Base-by-base conservation (phyloP, 345 rosid genomes). In the Reutealis trisperma region DNA sequence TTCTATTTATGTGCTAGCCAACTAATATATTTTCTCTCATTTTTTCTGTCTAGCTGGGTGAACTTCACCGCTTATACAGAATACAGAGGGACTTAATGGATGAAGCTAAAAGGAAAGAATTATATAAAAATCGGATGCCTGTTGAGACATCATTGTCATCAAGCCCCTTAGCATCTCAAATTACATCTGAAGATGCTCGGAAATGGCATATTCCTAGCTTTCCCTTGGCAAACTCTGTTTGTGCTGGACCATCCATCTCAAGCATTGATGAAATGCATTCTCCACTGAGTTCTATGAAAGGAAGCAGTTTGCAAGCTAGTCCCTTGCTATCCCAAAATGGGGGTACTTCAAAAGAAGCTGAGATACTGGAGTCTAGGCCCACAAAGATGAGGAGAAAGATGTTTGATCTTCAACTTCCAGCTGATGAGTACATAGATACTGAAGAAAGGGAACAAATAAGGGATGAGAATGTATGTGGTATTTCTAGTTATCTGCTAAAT, bases 321-420 rank as follows among this genome's bases (percentile, higher is more conserved):
- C 84, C 84, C 21, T 86, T 82, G 84, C 85, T 85, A 63, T 84
- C 82, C 34, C 89, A 80, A 74, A 91, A 88, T 65, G 94, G 89
- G 18, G 76, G 71, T 77, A 70, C 84, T 74, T 86, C 87, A 64
- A 92, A 89, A 85, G 88, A 82, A 19, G 63, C 78, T 55, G 92
- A 93, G 74, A 84, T 89, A 70, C 60, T 89, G 41, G 92, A 89
- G 73, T 86, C 89, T 73, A 88, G 97, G 80, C 96, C 99, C 37
- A 60, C 86, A 44, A 93, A 92, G 80, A 87, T 88, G 76, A 80
- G 97, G 85, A 92, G 90, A 84, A 90, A 77, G 81, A 86, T 89
- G 89, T 81, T 92, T 70, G 99, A 95, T 85, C 95, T 93, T 84
- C 97, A 85, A 73, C 94, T 90, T 73, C 96, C 98, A 3, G 96